Percentiles rank a stretch among this genome's conserved stretches.
These are phyloP conservation scores for Ustilago trichophora DNA, from an alignment of 1,284 basidiomycete genomes.

Conservation along the genomic window DNA sequence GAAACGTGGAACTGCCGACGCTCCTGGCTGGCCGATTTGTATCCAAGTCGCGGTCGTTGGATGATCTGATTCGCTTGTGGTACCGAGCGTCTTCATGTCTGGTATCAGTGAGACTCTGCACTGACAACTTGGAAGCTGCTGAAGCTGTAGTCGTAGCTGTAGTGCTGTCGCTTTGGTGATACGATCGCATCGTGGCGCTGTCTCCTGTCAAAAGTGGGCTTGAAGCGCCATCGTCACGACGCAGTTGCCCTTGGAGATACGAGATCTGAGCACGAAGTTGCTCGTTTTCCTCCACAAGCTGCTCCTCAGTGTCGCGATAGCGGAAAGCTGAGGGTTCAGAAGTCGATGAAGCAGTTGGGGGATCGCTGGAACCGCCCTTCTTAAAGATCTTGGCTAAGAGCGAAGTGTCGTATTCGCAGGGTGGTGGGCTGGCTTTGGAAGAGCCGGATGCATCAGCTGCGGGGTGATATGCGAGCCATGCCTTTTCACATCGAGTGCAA, in stretches of 20 bases:
- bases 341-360: background rate
- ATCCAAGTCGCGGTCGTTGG: background rate
- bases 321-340: background rate
- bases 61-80: slow-evolving; percentile 6
- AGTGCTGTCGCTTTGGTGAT: background rate
- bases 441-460: background rate
- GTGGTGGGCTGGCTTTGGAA: slow-evolving; percentile 2
- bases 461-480: slow-evolving; percentile 28
- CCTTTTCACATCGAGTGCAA: slow-evolving; percentile 35
- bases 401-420: slow-evolving; percentile 37
- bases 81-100: background rate
- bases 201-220: background rate
- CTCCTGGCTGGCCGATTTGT: background rate
- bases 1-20: background rate
- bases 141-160: background rate
- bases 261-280: slow-evolving; percentile 21
- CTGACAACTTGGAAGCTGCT: background rate
- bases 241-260: slow-evolving; percentile 7
- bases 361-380: slow-evolving; percentile 3
- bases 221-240: background rate
- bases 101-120: background rate
- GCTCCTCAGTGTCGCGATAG: background rate
- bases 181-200: background rate
- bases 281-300: slow-evolving; percentile 10
- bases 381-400: slow-evolving; percentile 33